Percentiles rank a stretch among this genome's conserved stretches.
Evolutionary conservation across 805 yeast species (phyloP).

Genomic region (Metschnikowia shivogae): DNA sequence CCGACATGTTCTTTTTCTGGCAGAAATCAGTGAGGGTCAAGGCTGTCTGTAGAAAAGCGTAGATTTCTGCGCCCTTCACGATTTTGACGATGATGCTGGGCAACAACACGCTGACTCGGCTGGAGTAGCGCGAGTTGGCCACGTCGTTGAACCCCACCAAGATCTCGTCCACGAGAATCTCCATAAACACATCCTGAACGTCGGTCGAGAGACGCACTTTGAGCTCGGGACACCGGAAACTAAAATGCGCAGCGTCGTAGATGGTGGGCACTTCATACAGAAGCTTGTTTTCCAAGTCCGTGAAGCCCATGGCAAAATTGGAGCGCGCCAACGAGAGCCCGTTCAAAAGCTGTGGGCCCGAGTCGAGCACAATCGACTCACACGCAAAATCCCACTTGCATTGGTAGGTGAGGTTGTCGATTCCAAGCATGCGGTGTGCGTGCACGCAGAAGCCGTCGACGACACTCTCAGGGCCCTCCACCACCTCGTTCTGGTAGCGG

Average conservation of each 20-base stretch:
- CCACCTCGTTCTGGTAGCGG: constrained; percentile 16
- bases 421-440: constrained; percentile 90
- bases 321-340: constrained; percentile 39
- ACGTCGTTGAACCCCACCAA: constrained; percentile 59
- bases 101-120: constrained; percentile 46
- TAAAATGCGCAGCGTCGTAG: constrained; percentile 65
- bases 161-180: constrained; percentile 19
- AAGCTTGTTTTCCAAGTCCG: constrained; percentile 74
- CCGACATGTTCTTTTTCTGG: constrained; percentile 45
- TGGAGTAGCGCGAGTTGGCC: constrained; percentile 61
- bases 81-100: constrained; percentile 42
- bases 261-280: constrained; percentile 51
- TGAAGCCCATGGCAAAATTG: constrained; percentile 59
- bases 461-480: constrained; percentile 39
- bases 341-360: constrained; percentile 44
- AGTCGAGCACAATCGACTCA: constrained; percentile 54
- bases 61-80: constrained; percentile 16
- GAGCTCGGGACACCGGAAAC: constrained; percentile 51
- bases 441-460: constrained; percentile 64
- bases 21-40: constrained; percentile 56
- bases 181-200: constrained; percentile 12
- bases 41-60: constrained; percentile 52
- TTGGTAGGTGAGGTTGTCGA: constrained; percentile 76
- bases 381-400: constrained; percentile 86
- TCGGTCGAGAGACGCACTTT: constrained; percentile 38